These are phyloP conservation scores for Phaeosphaeria sp. DNA, from an alignment of 2,329 filamentous ascomycete species.

Conservation along the genomic window DNA sequence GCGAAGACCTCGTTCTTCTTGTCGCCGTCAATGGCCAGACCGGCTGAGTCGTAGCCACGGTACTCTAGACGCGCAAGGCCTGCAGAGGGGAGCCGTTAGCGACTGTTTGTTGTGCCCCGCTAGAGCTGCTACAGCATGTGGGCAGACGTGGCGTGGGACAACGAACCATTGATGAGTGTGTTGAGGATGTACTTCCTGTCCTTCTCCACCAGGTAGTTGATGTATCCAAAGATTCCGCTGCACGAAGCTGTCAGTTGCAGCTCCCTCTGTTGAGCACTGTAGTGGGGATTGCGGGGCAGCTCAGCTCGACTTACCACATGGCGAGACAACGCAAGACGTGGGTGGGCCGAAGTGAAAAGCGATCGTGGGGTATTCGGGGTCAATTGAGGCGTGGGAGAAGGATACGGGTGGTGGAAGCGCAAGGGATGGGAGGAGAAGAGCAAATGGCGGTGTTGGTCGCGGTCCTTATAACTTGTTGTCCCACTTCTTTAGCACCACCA, in stretches of 20 bases:
- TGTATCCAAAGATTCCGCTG: slow-evolving; percentile 96
- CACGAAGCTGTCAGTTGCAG: slow-evolving; percentile 26
- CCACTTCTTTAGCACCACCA: not conserved
- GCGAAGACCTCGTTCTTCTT: slow-evolving; percentile 98
- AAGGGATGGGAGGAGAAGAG: slow-evolving; percentile 34
- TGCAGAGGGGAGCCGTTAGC: slow-evolving; percentile 51
- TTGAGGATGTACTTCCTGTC: slow-evolving; percentile 96
- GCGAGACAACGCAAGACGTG: slow-evolving; percentile 38
- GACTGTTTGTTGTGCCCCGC: slow-evolving; percentile 10
- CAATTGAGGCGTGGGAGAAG: slow-evolving; percentile 22
- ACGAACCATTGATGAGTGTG: slow-evolving; percentile 91
- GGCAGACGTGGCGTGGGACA: slow-evolving; percentile 11
- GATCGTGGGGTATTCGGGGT: slow-evolving; percentile 30
- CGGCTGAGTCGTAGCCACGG: slow-evolving; percentile 97
- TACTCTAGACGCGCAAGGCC: slow-evolving; percentile 96
- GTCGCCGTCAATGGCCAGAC: slow-evolving; percentile 93
- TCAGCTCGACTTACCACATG: slow-evolving; percentile 47
- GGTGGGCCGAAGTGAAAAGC: slow-evolving; percentile 32
- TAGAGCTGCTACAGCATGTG: slow-evolving; percentile 1
- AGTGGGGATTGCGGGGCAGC: slow-evolving; percentile 21
- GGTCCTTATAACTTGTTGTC: slow-evolving; percentile 44
- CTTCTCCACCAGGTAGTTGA: slow-evolving; percentile 99
- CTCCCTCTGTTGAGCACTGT: slow-evolving; percentile 1
- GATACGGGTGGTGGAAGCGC: slow-evolving; percentile 21
- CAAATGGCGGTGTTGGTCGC: slow-evolving; percentile 45